Conservation (phyloP, 78 protist genomes). For the Bodo saltans region DNA sequence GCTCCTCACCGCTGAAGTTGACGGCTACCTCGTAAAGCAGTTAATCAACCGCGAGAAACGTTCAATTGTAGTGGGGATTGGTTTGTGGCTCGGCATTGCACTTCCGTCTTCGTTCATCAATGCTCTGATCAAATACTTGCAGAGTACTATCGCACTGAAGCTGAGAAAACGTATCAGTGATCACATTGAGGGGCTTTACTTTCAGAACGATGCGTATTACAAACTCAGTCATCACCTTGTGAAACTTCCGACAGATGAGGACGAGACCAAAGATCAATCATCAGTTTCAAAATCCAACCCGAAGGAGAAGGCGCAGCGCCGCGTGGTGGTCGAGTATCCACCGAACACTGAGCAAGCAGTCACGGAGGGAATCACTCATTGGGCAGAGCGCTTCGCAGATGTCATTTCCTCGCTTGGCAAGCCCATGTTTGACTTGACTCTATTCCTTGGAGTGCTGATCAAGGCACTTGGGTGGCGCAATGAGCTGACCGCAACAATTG, state of each 20-base stretch:
- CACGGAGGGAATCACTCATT: conserved; percentile 40
- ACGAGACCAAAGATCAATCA: too few relatives aligned
- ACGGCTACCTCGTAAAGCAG: conserved; percentile 14
- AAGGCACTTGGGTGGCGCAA: conserved; percentile 13
- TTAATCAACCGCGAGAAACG: background rate
- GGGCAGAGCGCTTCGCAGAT: conserved; percentile 21
- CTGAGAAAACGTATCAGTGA: conserved; percentile 26
- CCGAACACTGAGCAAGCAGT: conserved; percentile 49
- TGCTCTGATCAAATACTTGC: conserved; percentile 24
- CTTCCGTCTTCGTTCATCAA: conserved; percentile 20
- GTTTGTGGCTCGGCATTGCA: conserved; percentile 20
- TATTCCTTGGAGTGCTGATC: background rate
- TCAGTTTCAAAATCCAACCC: too few relatives aligned
- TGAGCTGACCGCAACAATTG: background rate
- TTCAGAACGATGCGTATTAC: conserved; percentile 24
- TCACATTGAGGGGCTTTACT: conserved; percentile 27
- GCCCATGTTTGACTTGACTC: conserved; percentile 38
- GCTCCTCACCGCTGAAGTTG: conserved; percentile 9
- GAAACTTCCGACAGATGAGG: too few relatives aligned
- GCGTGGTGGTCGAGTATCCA: too few relatives aligned
- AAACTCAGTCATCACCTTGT: background rate
- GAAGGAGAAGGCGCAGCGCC: conserved; percentile 31
- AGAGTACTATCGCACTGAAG: background rate
- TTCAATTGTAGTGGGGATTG: background rate
- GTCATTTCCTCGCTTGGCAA: conserved; percentile 36